Base-by-base conservation (phyloP, 2,329 filamentous ascomycete genomes). In the Alternaria gaisen region DNA sequence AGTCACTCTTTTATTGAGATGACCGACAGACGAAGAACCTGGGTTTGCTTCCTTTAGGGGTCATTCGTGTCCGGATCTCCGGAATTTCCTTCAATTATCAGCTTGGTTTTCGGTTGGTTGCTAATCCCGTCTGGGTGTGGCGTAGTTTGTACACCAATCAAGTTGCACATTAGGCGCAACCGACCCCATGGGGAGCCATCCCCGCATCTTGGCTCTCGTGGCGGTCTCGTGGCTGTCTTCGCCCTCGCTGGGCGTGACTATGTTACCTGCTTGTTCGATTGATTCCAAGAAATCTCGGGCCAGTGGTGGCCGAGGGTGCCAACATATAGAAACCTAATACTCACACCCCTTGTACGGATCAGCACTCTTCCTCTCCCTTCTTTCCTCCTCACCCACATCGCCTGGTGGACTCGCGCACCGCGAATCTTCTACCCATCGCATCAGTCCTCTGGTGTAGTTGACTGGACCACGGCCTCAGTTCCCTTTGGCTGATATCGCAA, bases 201-300 rank as follows among this genome's bases (percentile, higher is more conserved):
- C 61, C 61, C 61, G 61, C 61, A 64, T 64, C 61, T 64, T 64
- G 61, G 61, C 61, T 48, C 43, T 58, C 34, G 48, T 64, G 58
- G 43, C 40, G 44, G 53, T 46, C 43, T 58, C 34, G 53, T 64
- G 58, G 43, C 40, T 40, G 53, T 46, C 56, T 40, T 28, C 44
- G 44, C 44, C 16, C 44, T 52, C 34, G 51, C 51, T 61, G 58
- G 58, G 61, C 61, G 51, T 56, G 51, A 58, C 54, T 28, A 44
- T 61, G 53, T 44, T 28, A 38, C 40, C 44, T 53, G 32, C 40
- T 43, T 16, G n/a, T 20, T 53, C 12, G 38, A 18, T 5, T 34
- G 9, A 53, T 34, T 11, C 62, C 59, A 62, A 61, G 62, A 51
- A 53, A 54, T 57, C 22, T 65, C 38, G 57, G 60, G 54, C 38